Evolutionary conservation across 2,329 filamentous ascomycete genomes (phyloP), one percentile per base, ranked within the genome.

Genomic region (Hymenoscyphus fructigenus): DNA sequence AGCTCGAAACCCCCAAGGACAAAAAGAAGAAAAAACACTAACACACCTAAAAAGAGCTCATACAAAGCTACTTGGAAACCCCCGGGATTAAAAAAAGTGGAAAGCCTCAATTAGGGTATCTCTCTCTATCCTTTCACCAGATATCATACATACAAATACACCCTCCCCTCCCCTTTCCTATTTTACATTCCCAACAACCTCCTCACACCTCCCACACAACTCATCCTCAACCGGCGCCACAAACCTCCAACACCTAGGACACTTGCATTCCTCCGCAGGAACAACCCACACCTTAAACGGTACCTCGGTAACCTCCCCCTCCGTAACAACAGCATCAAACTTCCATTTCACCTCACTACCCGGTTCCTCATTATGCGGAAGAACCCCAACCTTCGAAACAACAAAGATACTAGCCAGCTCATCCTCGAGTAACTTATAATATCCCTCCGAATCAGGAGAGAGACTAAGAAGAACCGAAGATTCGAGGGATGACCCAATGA

Each of bases 181-280:
- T 20, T 57, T n/a, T 5, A 32, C 28, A 57, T 34, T n/a, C 28
- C 55, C 55, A 17, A 94, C 83, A 41, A 89, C 85, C 14, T 86
- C 83, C 34, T 88, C 86, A 76, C 94, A 98, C 74, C 92, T 82
- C 59, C 77, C 78, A 77, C 94, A 98, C 20, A 96, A 79, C 47
- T 80, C 76, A 20, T 90, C 86, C 70, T 89, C 83, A 58, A 78
- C 78, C n/a, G 84, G 80, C n/a, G 90, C 88, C 28, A 90, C 83
- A 76, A 92, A 96, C 67, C 90, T 86, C 95, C 95, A 99, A 79
- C 95, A 99, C 60, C 95, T 83, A 0, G 86, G 83, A 76, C 95
- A 99, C 77, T 98, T 99, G 57, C 82, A 78, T 14, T 79, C 77
- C 15, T 76, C 76, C 0, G 88, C 83, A 10, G 83, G 78, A 58